Conservation (phyloP, 441 rosid species). For the Arabidopsis hybrid region DNA sequence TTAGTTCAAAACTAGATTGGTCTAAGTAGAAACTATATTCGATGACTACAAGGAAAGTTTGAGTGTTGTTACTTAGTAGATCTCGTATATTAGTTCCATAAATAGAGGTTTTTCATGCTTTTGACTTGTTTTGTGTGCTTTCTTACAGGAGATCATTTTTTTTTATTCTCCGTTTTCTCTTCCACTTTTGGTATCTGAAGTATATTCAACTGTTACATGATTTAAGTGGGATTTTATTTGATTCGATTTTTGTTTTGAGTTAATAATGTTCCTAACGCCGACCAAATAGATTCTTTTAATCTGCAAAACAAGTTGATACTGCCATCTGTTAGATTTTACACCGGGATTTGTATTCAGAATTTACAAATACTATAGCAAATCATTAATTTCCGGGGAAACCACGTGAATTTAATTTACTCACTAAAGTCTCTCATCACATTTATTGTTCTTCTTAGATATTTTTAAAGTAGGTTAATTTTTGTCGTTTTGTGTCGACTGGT, state of each 20-base stretch:
- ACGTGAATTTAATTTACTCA: conserved; percentile 1
- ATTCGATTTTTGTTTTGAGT: not conserved
- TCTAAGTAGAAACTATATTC: not conserved
- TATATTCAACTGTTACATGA: not conserved
- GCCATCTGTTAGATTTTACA: conserved; percentile 43
- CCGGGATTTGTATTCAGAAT: conserved; percentile 37
- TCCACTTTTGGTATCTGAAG: not conserved
- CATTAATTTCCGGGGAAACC: conserved; percentile 15
- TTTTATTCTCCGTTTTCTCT: not conserved
- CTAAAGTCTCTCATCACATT: not conserved
- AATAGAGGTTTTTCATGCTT: not conserved
- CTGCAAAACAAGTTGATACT: not conserved
- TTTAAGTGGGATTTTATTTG: not conserved
- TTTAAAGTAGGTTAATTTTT: not conserved
- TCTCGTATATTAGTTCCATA: conserved; percentile 14
- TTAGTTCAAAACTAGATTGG: conserved; percentile 11
- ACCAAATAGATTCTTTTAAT: conserved; percentile 38
- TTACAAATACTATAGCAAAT: not conserved
- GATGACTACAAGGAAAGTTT: conserved; percentile 1
- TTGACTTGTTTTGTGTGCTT: too few relatives aligned
- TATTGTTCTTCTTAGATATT: not conserved
- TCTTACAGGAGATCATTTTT: not conserved
- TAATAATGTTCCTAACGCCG: conserved; percentile 22
- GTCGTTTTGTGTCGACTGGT: conserved; percentile 7
- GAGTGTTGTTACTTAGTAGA: conserved; percentile 29